Conservation (phyloP, 371 early-diverging fungal species). For the Funneliformis caledonium region DNA sequence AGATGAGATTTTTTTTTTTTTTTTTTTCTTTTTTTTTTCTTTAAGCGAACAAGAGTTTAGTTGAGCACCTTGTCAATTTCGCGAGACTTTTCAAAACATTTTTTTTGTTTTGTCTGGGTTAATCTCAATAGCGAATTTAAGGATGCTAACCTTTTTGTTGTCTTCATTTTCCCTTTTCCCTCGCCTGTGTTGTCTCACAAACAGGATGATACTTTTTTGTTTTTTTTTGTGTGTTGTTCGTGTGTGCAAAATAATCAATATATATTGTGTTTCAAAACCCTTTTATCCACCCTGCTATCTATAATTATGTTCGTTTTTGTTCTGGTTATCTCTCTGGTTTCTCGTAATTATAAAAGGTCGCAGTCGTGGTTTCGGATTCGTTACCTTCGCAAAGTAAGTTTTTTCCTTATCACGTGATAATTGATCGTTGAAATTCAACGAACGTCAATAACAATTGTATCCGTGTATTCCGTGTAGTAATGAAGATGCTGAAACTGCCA, state of each 20-base stretch:
- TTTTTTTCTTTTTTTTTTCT: conserved; percentile 22
- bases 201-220: conserved; percentile 27
- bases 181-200: conserved; percentile 6
- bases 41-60: conserved; percentile 18
- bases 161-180: conserved; percentile 25
- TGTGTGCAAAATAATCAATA: conserved; percentile 25
- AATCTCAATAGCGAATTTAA: conserved; percentile 3
- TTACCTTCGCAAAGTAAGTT: conserved; percentile 55
- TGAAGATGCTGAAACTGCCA: conserved; percentile 63
- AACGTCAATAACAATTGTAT: not conserved
- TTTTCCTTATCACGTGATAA: not conserved
- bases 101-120: not conserved
- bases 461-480: conserved; percentile 29
- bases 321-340: not conserved
- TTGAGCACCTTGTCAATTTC: conserved; percentile 28
- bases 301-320: conserved; percentile 32
- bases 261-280: conserved; percentile 3
- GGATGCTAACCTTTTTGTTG: conserved; percentile 27
- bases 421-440: not conserved
- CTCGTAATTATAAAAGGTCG: conserved; percentile 51
- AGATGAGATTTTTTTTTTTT: not conserved
- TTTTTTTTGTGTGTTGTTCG: conserved; percentile 12
- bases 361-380: conserved; percentile 85
- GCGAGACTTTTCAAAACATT: conserved; percentile 22
- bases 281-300: conserved; percentile 22